A percentile compares a stretch with the other conserved stretches of the same genome.
Conservation (phyloP, 345 rosid species). For the Eutrema japonicum region DNA sequence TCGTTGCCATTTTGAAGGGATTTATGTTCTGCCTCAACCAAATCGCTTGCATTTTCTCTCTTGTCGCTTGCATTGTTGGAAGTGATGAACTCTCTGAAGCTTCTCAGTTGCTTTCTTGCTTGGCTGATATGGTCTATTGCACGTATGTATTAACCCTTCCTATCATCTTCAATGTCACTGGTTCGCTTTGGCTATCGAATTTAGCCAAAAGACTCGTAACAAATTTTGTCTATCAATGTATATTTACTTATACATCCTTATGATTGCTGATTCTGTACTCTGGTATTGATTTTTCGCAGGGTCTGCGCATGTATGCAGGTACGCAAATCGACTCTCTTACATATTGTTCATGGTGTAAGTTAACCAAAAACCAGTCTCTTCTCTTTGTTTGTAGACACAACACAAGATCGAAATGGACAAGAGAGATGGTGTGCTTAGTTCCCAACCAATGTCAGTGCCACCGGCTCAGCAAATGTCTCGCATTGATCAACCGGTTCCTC, state of each 20-base stretch:
- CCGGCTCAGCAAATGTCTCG: conserved; percentile 74
- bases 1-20: conserved; percentile 54
- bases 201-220: conserved; percentile 45
- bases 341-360: conserved; percentile 33
- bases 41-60: conserved; percentile 93
- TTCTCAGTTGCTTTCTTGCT: conserved; percentile 73
- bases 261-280: conserved; percentile 14
- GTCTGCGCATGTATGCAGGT: conserved; percentile 99
- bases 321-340: conserved; percentile 7
- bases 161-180: background rate
- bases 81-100: conserved; percentile 85
- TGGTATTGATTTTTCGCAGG: conserved; percentile 50
- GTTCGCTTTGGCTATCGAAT: conserved; percentile 19
- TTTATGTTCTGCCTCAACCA: conserved; percentile 97
- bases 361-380: conserved; percentile 33
- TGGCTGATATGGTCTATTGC: conserved; percentile 93
- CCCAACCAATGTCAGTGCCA: conserved; percentile 63
- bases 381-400: conserved; percentile 63
- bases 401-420: conserved; percentile 85
- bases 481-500: conserved; percentile 58
- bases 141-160: conserved; percentile 56
- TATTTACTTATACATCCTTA: conserved; percentile 43
- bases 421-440: conserved; percentile 63
- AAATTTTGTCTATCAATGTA: conserved; percentile 40
- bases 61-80: conserved; percentile 94